These are phyloP conservation scores for Iris macrosiphon DNA, from an alignment of 106 monocot genomes.

Conservation along the genomic window DNA sequence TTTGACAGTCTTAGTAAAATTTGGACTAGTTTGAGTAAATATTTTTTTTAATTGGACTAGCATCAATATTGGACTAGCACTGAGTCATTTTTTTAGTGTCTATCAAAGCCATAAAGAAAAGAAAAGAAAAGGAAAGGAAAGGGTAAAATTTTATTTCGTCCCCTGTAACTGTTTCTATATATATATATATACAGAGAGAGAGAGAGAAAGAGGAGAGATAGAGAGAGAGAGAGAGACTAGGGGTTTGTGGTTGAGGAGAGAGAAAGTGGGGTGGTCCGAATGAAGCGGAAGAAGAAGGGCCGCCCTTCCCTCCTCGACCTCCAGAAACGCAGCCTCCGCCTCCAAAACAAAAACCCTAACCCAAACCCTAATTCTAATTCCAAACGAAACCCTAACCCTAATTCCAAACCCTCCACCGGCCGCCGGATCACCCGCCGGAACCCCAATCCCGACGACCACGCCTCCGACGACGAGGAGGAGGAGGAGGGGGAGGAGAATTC, in stretches of 20 bases:
- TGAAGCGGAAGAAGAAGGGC: constrained; percentile 46
- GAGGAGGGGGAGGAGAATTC: constrained; percentile 30
- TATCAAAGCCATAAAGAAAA: too few species aligned
- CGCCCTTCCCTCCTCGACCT: constrained; percentile 91
- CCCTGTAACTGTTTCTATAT: too few species aligned
- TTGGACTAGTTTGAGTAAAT: too few species aligned
- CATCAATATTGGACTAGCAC: too few species aligned
- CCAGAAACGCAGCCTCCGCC: constrained; percentile 85
- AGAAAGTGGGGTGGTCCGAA: too few species aligned
- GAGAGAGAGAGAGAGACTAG: constrained; percentile 8
- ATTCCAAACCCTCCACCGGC: background rate
- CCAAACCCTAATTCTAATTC: constrained; percentile 30
- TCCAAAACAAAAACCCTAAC: constrained; percentile 43
- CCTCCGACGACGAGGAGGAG: constrained; percentile 47
- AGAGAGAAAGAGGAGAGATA: constrained; percentile 2
- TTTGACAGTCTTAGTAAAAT: too few species aligned
- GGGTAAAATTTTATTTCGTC: too few species aligned
- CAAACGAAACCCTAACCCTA: constrained; percentile 24
- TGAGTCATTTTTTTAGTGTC: too few species aligned
- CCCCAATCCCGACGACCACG: constrained; percentile 20
- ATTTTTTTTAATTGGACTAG: too few species aligned
- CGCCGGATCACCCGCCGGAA: constrained; percentile 43
- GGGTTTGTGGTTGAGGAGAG: constrained; percentile 1
- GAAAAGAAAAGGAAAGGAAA: too few species aligned
- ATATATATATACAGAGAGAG: too few species aligned